Evolutionary conservation across 108 stramenopile species (phyloP).

Genomic region (Cyclotella kingstonii): DNA sequence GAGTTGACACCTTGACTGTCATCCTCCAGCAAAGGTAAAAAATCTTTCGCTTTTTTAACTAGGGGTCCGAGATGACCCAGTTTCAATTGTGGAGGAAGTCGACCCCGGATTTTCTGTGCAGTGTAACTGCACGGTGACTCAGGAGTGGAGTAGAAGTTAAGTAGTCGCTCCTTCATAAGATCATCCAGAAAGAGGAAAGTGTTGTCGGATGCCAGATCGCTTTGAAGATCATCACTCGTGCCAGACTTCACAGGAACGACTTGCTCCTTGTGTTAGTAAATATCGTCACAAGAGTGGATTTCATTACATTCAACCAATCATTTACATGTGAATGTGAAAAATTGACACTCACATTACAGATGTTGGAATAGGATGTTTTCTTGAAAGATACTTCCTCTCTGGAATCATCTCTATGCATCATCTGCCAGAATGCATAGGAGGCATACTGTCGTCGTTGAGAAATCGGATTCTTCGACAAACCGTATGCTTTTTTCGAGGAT

Average conservation of each 20-base stretch:
- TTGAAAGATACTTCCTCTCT: neutral
- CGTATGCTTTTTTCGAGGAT: no score
- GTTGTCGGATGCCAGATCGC: conserved; percentile 31
- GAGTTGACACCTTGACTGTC: neutral
- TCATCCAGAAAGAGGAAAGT: conserved; percentile 26
- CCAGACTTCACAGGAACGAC: conserved; percentile 26
- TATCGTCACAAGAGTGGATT: neutral
- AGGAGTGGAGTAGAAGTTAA: conserved; percentile 13
- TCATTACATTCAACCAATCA: no score
- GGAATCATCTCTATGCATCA: neutral
- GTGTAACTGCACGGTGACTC: conserved; percentile 2
- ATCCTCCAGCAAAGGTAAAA: conserved; percentile 4
- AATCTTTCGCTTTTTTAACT: conserved; percentile 3
- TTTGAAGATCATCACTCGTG: conserved; percentile 18
- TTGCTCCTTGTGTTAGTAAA: conserved; percentile 6
- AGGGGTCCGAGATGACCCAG: conserved; percentile 11
- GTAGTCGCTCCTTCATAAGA: conserved; percentile 22
- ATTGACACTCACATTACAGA: neutral
- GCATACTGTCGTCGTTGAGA: no score
- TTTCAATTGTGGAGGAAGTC: conserved; percentile 24
- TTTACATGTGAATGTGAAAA: no score
- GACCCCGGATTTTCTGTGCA: conserved; percentile 11
- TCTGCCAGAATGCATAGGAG: conserved; percentile 5
- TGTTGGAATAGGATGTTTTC: neutral
- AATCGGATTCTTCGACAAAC: no score